Conservation (phyloP, 768 basidiomycete species). For the Suillus tomentosus region DNA sequence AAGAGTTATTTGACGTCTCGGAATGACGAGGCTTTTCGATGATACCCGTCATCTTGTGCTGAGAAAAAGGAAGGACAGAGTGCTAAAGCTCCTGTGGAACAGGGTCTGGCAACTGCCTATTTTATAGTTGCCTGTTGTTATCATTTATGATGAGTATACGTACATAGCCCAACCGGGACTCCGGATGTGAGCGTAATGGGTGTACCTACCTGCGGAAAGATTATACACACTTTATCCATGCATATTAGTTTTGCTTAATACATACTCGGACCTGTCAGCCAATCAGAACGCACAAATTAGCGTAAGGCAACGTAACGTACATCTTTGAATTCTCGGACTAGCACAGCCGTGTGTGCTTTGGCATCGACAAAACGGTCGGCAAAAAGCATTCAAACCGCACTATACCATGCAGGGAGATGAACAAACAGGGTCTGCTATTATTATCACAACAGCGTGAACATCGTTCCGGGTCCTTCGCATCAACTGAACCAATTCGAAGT, state of each 20-base stretch:
- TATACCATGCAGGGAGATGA: slow-evolving; percentile 16
- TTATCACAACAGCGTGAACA: not conserved
- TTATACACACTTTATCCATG: not conserved
- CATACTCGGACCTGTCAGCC: slow-evolving; percentile 5
- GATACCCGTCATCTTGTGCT: slow-evolving; percentile 24
- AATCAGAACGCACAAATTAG: slow-evolving; percentile 14
- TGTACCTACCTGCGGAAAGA: slow-evolving; percentile 2
- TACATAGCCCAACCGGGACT: slow-evolving; percentile 1
- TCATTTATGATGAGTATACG: slow-evolving; percentile 7
- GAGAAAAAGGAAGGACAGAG: slow-evolving; percentile 6
- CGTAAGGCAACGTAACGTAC: slow-evolving; percentile 7
- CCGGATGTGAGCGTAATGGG: slow-evolving; percentile 13
- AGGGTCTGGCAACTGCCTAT: not conserved
- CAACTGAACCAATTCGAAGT: slow-evolving; percentile 5
- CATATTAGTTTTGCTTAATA: slow-evolving; percentile 1
- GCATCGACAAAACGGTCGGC: slow-evolving; percentile 6
- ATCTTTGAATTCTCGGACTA: slow-evolving; percentile 1
- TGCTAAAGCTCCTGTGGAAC: not conserved
- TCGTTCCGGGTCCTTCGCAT: not conserved
- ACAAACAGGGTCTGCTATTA: slow-evolving; percentile 6
- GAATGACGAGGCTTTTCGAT: slow-evolving; percentile 24
- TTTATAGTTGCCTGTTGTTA: slow-evolving; percentile 25
- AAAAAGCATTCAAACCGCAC: slow-evolving; percentile 1
- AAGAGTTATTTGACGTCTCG: slow-evolving; percentile 22
- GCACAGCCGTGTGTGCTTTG: slow-evolving; percentile 5